Conservation (phyloP, 305 asterid species). For the Petunia hybrid region DNA sequence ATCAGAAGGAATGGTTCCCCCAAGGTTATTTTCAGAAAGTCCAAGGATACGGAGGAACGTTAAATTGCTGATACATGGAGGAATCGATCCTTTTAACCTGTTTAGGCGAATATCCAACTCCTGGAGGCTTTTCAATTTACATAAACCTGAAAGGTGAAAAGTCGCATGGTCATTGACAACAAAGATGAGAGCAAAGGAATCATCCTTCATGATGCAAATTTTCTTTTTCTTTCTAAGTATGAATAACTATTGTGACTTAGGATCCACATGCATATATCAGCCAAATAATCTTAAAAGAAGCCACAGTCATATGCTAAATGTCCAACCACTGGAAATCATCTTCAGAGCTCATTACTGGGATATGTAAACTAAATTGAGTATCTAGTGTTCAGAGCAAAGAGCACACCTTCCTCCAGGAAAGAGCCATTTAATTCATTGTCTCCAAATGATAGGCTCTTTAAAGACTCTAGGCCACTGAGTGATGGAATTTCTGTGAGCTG, state of each 20-base stretch:
- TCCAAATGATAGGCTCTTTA: slow-evolving; percentile 34
- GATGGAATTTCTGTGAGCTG: slow-evolving; percentile 32
- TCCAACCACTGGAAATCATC: not conserved
- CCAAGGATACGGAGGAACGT: slow-evolving; percentile 34
- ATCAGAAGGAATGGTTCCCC: slow-evolving; percentile 36
- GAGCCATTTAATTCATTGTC: slow-evolving; percentile 28
- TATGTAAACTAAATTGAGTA: not conserved
- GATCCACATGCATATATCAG: not conserved
- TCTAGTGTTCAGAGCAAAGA: not conserved
- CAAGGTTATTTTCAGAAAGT: slow-evolving; percentile 34
- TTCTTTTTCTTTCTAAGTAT: too few relatives aligned
- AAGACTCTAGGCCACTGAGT: slow-evolving; percentile 18
- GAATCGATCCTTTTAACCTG: slow-evolving; percentile 36
- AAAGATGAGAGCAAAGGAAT: not conserved
- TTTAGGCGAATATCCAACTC: slow-evolving; percentile 37
- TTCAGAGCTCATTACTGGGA: not conserved
- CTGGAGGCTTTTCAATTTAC: slow-evolving; percentile 35
- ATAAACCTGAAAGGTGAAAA: slow-evolving; percentile 34
- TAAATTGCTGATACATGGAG: slow-evolving; percentile 40
- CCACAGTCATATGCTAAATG: not conserved
- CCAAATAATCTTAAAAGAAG: too few relatives aligned
- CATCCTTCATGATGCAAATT: not conserved
- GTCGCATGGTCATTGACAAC: not conserved
- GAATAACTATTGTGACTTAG: not conserved
- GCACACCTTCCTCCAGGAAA: slow-evolving; percentile 19